Conservation (phyloP, 2,329 filamentous ascomycete species). For the Calonectria leucothoes region DNA sequence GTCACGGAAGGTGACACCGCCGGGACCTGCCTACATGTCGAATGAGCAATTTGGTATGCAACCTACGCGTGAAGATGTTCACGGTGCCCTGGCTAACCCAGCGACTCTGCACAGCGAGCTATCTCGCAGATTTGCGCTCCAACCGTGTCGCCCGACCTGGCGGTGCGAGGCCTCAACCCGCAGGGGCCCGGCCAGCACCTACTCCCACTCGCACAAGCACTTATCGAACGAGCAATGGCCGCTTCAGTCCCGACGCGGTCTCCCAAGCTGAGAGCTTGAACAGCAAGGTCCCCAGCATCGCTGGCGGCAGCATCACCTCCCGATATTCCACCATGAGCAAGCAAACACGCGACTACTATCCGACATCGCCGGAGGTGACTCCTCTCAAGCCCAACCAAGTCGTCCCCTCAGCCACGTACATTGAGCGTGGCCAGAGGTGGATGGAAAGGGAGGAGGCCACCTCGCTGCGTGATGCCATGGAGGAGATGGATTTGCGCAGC, state of each 20-base stretch:
- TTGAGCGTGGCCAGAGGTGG: conserved; percentile 80
- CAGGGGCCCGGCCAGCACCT: conserved; percentile 48
- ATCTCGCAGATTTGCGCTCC: conserved; percentile 77
- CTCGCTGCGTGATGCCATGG: conserved; percentile 77
- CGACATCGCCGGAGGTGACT: conserved; percentile 49
- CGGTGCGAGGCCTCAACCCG: conserved; percentile 74
- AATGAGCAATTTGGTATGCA: conserved; percentile 73
- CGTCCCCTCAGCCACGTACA: conserved; percentile 75
- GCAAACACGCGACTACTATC: conserved; percentile 64
- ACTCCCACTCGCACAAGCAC: conserved; percentile 47
- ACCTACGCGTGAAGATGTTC: conserved; percentile 28
- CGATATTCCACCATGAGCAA: conserved; percentile 60
- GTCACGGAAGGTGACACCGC: conserved; percentile 68
- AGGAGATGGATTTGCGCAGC: conserved; percentile 74
- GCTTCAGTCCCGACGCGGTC: conserved; percentile 46
- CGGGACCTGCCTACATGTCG: conserved; percentile 73
- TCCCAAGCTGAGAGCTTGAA: conserved; percentile 43
- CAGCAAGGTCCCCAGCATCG: conserved; percentile 53
- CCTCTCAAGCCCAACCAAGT: conserved; percentile 69
- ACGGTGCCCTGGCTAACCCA: conserved; percentile 34
- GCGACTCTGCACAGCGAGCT: conserved; percentile 64
- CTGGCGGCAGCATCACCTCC: conserved; percentile 59
- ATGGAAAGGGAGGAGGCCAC: conserved; percentile 84
- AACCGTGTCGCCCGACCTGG: conserved; percentile 76
- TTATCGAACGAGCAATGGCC: conserved; percentile 41